A percentile compares a stretch with the other conserved stretches of the same genome.
phyloP scores from a whole-genome alignment of 1,284 basidiomycete genomes.

The Takashimella koratensis region DNA sequence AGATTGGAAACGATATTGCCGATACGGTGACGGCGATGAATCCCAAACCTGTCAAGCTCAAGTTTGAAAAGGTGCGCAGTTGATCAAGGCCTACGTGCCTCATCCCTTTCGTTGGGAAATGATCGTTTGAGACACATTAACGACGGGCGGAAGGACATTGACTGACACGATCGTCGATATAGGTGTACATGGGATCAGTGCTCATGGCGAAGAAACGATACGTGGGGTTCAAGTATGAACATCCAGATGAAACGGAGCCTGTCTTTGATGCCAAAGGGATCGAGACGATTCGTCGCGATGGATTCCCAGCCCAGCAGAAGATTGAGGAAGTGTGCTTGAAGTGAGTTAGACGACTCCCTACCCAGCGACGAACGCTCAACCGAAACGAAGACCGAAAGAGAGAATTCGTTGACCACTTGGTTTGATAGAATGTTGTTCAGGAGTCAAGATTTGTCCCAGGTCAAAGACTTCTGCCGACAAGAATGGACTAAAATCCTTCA shows the following conservation, averaged over 20 bases:
- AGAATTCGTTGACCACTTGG: neutral
- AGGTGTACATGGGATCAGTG: constrained; percentile 92
- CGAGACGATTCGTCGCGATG: constrained; percentile 91
- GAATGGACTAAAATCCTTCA: constrained; percentile 84
- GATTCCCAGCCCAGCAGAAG: constrained; percentile 79
- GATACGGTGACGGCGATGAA: constrained; percentile 80
- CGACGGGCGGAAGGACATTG: too few relatives aligned
- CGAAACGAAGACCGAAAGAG: too few relatives aligned
- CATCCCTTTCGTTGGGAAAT: neutral
- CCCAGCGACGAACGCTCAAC: too few relatives aligned
- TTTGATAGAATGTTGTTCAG: constrained; percentile 73
- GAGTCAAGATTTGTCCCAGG: constrained; percentile 76
- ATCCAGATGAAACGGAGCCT: constrained; percentile 70
- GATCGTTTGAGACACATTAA: neutral
- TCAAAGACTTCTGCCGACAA: constrained; percentile 81
- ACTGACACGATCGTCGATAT: too few relatives aligned
- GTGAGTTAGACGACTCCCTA: constrained; percentile 55
- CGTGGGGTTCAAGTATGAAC: constrained; percentile 93
- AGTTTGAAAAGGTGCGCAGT: constrained; percentile 93
- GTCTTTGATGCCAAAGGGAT: constrained; percentile 96
- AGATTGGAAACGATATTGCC: constrained; percentile 87
- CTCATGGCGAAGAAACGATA: constrained; percentile 96
- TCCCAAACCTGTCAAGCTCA: constrained; percentile 87
- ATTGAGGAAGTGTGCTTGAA: constrained; percentile 84
- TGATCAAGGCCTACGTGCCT: too few relatives aligned